These are phyloP conservation scores for Tephrocybe sp. DNA, from an alignment of 768 basidiomycete genomes.

Conservation along the genomic window DNA sequence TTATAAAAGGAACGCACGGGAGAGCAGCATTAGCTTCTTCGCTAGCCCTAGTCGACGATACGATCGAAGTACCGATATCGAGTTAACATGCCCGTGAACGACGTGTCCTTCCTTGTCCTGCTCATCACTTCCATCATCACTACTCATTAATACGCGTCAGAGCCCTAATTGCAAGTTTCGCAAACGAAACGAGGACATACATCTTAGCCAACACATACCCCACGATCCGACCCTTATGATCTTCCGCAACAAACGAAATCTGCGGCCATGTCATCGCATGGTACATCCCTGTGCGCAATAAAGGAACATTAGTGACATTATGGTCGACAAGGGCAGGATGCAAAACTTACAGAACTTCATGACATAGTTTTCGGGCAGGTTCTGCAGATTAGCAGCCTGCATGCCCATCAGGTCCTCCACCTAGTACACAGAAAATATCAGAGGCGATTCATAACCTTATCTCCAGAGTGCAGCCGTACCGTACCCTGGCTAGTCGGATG, in stretches of 20 bases:
- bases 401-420: slow-evolving; percentile 87
- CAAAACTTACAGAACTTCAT: slow-evolving; percentile 67
- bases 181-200: slow-evolving; percentile 39
- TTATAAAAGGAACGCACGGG: slow-evolving; percentile 55
- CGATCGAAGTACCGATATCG: slow-evolving; percentile 89
- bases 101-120: slow-evolving; percentile 24
- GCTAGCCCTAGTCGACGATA: slow-evolving; percentile 91
- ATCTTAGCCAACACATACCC: slow-evolving; percentile 97
- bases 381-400: slow-evolving; percentile 93
- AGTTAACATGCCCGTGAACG: slow-evolving; percentile 90
- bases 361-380: slow-evolving; percentile 89
- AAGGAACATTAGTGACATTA: neutral
- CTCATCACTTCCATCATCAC: slow-evolving; percentile 50
- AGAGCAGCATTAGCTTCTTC: slow-evolving; percentile 90
- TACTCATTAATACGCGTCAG: slow-evolving; percentile 27
- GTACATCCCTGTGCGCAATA: slow-evolving; percentile 66
- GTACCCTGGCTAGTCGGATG: slow-evolving; percentile 45
- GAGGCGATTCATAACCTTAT: neutral
- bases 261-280: slow-evolving; percentile 92
- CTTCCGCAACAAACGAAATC: slow-evolving; percentile 90
- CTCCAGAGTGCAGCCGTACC: slow-evolving; percentile 7
- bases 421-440: slow-evolving; percentile 31
- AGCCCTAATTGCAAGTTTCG: neutral
- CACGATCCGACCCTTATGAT: slow-evolving; percentile 83
- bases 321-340: neutral